Evolutionary conservation across 225 moss, liverwort and hornwort genomes (phyloP).

Genomic region (Marchantia paleacea): DNA sequence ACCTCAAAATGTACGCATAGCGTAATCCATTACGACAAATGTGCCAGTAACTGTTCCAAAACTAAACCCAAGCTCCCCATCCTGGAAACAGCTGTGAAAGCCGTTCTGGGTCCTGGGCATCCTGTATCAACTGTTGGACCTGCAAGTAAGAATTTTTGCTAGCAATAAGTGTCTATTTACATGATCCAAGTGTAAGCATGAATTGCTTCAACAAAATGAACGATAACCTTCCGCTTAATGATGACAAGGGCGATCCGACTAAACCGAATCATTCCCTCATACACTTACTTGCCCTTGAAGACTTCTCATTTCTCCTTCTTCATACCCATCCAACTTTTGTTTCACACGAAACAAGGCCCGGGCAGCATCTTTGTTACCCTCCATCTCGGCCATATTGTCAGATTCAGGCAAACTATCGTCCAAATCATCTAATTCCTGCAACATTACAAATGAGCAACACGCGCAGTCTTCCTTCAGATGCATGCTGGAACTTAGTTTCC

Average conservation of each 20-base stretch:
- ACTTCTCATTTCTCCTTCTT: slow-evolving; percentile 99
- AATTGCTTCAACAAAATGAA: neutral
- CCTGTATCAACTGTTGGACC: slow-evolving; percentile 92
- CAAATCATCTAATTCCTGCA: slow-evolving; percentile 69
- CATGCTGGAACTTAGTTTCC: neutral
- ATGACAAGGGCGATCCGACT: neutral
- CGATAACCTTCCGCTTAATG: neutral
- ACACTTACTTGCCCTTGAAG: slow-evolving; percentile 83
- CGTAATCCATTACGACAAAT: neutral
- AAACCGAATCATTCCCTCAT: neutral
- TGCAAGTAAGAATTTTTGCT: slow-evolving; percentile 25
- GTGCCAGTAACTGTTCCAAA: neutral
- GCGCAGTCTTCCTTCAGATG: neutral
- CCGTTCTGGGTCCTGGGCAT: slow-evolving; percentile 94
- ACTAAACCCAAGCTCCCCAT: slow-evolving; percentile 95
- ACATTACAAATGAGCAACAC: neutral
- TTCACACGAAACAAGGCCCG: slow-evolving; percentile 87
- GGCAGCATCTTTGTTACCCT: slow-evolving; percentile 97
- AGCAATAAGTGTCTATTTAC: no score
- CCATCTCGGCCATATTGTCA: slow-evolving; percentile 55
- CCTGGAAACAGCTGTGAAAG: slow-evolving; percentile 92
- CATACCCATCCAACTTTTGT: slow-evolving; percentile 95
- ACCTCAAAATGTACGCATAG: neutral
- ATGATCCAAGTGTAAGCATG: neutral
- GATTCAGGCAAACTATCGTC: slow-evolving; percentile 58